phyloP scores from a whole-genome alignment of 1,284 basidiomycete genomes.

The Singerocomus rubriflavus region DNA sequence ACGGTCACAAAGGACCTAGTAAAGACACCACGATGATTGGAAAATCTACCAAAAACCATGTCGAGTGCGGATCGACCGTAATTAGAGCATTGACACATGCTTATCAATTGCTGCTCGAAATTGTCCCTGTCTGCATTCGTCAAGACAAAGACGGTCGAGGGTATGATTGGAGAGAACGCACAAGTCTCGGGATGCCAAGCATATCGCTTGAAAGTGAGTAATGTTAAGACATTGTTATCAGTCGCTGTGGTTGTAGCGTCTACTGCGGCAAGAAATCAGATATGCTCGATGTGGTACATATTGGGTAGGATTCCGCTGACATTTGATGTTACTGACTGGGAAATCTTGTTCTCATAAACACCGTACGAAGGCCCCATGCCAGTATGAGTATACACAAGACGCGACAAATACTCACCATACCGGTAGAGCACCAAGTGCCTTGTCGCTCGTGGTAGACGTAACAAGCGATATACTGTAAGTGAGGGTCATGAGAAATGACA shows the following conservation, averaged over 20 bases:
- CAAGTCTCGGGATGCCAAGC: background rate
- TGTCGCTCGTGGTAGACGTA: background rate
- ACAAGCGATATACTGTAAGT: background rate
- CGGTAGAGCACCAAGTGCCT: background rate
- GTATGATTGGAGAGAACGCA: conserved; percentile 36
- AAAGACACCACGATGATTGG: conserved; percentile 51
- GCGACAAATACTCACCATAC: conserved; percentile 2
- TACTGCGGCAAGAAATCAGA: conserved; percentile 1
- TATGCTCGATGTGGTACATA: background rate
- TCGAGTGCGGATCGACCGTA: background rate
- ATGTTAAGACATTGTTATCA: background rate
- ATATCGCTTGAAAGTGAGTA: background rate
- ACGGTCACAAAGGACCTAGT: conserved; percentile 56
- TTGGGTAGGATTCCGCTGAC: background rate
- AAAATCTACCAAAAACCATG: conserved; percentile 42
- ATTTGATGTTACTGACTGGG: background rate
- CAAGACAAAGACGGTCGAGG: conserved; percentile 38
- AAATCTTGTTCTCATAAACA: too few relatives aligned
- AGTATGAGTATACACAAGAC: background rate
- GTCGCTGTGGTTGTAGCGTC: background rate
- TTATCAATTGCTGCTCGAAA: conserved; percentile 18
- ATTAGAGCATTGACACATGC: conserved; percentile 17
- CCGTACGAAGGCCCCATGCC: too few relatives aligned
- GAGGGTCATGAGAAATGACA: too few relatives aligned
- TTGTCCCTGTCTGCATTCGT: conserved; percentile 15